These are phyloP conservation scores for Fraxinus cuspidata DNA, from an alignment of 257 asterid genomes.

Conservation along the genomic window DNA sequence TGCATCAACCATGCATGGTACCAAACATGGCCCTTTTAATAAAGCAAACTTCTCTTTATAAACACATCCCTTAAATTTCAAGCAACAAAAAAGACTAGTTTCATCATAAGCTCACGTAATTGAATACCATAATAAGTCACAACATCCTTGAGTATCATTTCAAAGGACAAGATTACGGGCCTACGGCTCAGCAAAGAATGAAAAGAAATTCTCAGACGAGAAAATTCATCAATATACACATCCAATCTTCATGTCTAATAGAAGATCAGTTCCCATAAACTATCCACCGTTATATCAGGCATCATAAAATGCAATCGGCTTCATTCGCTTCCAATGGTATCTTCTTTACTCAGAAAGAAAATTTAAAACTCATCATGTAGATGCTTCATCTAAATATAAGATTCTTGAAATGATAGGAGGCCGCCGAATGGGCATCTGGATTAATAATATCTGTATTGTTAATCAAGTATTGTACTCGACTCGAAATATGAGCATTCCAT, in stretches of 20 bases:
- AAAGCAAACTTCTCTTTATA: not conserved
- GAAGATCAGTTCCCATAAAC: not conserved
- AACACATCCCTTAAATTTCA: not conserved
- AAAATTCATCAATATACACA: slow-evolving; percentile 19
- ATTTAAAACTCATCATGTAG: not conserved
- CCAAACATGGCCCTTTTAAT: not conserved
- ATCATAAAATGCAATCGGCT: not conserved
- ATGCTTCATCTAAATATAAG: not conserved
- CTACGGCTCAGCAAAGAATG: slow-evolving; percentile 25
- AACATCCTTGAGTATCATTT: slow-evolving; percentile 19
- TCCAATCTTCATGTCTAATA: slow-evolving; percentile 16
- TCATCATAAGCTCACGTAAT: not conserved
- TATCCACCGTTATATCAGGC: not conserved
- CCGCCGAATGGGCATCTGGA: not conserved
- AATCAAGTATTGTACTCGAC: not conserved
- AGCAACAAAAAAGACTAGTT: not conserved
- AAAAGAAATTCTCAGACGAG: slow-evolving; percentile 9
- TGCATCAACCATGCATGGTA: not conserved
- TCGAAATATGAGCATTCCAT: not conserved
- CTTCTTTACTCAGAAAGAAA: not conserved
- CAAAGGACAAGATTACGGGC: not conserved
- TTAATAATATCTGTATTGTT: not conserved
- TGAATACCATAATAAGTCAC: slow-evolving; percentile 13
- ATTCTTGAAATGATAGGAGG: not conserved
- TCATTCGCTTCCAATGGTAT: not conserved